These are phyloP conservation scores for Colletotrichum eleusines DNA, from an alignment of 2,329 filamentous ascomycete genomes.

Conservation along the genomic window DNA sequence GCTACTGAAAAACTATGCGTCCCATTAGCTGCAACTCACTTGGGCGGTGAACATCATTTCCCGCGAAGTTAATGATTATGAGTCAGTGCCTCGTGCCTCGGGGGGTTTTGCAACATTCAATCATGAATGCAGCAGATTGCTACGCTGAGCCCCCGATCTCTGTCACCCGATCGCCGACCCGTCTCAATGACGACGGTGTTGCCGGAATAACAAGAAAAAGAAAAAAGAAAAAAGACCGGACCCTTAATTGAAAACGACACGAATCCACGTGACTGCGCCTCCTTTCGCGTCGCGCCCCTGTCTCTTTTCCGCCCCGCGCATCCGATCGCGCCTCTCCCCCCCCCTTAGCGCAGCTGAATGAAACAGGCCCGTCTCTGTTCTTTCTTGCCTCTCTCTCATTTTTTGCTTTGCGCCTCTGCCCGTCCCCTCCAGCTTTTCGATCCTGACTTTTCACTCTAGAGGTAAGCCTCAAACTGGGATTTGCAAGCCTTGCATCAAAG, in stretches of 20 bases:
- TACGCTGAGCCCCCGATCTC: conserved; percentile 20
- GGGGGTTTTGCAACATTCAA: neutral
- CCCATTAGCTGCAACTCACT: neutral
- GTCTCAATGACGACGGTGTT: conserved; percentile 30
- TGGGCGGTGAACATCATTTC: neutral
- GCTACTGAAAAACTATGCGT: neutral
- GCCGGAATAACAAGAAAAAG: neutral
- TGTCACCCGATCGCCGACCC: conserved; percentile 11
- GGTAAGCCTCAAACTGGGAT: neutral
- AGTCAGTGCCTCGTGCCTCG: too few species aligned
- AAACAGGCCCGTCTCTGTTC: neutral
- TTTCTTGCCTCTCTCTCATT: conserved; percentile 10
- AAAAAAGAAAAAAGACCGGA: conserved; percentile 15
- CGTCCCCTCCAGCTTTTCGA: neutral
- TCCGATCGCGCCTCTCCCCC: conserved; percentile 23
- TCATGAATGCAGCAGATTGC: neutral
- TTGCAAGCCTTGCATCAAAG: neutral
- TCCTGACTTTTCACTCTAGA: neutral
- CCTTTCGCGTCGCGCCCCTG: conserved; percentile 50
- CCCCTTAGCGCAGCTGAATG: conserved; percentile 2
- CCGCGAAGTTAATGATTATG: too few species aligned
- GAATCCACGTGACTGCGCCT: conserved; percentile 51
- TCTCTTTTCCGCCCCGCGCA: conserved; percentile 3
- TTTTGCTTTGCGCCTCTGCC: neutral
- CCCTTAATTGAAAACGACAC: conserved; percentile 33